Evolutionary conservation across 1,284 basidiomycete genomes (phyloP).

Genomic region (Cerrena zonata): DNA sequence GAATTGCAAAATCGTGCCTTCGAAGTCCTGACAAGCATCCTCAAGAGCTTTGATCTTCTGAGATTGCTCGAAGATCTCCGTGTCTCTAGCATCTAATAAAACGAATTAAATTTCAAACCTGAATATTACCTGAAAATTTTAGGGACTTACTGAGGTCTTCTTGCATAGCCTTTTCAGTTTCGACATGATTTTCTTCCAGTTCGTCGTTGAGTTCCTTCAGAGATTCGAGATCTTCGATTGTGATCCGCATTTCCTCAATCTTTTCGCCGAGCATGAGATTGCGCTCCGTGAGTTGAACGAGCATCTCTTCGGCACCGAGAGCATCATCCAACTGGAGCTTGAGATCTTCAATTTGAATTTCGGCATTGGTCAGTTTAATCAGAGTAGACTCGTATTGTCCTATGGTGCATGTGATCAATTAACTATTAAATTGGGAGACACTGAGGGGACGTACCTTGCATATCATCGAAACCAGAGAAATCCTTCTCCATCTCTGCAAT

Average conservation of each 20-base stretch:
- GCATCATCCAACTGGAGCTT: constrained; percentile 94
- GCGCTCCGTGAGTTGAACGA: constrained; percentile 91
- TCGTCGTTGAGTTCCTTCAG: constrained; percentile 95
- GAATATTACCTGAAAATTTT: no score
- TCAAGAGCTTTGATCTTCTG: constrained; percentile 66
- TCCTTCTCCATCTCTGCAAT: constrained; percentile 90
- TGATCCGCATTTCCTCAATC: constrained; percentile 93
- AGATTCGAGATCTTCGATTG: constrained; percentile 92
- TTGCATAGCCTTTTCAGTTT: constrained; percentile 88
- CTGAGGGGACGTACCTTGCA: constrained; percentile 46
- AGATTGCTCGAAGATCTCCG: constrained; percentile 61
- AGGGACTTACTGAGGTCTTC: constrained; percentile 75
- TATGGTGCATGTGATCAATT: constrained; percentile 25
- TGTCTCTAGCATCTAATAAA: constrained; percentile 61
- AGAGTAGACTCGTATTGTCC: constrained; percentile 76
- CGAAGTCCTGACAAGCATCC: constrained; percentile 77
- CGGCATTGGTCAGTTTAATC: constrained; percentile 78
- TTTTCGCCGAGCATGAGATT: constrained; percentile 92
- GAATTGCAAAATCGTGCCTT: constrained; percentile 84
- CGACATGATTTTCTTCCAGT: constrained; percentile 92
- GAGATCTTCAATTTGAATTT: constrained; percentile 87
- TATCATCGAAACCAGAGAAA: constrained; percentile 60
- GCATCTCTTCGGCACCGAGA: constrained; percentile 90
- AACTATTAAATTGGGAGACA: background rate
- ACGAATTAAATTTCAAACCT: background rate